A percentile compares a stretch with the other conserved stretches of the same genome.
These are phyloP conservation scores for Emericellopsis terricola DNA, from an alignment of 495 filamentous ascomycete genomes.

Conservation along the genomic window DNA sequence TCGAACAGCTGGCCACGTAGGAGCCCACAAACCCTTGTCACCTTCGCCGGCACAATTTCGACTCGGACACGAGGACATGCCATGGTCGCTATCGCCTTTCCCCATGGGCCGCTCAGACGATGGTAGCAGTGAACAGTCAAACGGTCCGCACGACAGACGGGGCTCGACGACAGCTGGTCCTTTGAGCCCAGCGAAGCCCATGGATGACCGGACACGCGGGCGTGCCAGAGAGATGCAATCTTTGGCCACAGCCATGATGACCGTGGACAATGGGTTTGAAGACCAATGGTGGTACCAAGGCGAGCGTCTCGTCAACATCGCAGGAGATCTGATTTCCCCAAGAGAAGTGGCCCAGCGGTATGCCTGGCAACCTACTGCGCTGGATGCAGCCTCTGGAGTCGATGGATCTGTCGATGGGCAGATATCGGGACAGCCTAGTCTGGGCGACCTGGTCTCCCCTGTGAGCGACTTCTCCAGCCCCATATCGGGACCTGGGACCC, in stretches of 20 bases:
- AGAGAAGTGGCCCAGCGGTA: neutral
- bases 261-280: slow-evolving; percentile 34
- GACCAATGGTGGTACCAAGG: slow-evolving; percentile 33
- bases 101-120: slow-evolving; percentile 8
- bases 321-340: neutral
- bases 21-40: slow-evolving; percentile 18
- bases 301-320: slow-evolving; percentile 6
- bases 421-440: neutral
- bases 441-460: neutral
- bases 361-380: neutral
- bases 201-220: slow-evolving; percentile 11
- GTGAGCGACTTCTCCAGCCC: neutral
- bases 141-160: slow-evolving; percentile 5
- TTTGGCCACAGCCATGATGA: slow-evolving; percentile 34
- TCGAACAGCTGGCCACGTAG: neutral
- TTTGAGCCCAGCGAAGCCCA: slow-evolving; percentile 1
- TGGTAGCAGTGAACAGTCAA: no score
- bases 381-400: neutral
- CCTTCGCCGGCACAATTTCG: slow-evolving; percentile 21
- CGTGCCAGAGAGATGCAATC: slow-evolving; percentile 10
- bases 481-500: no score
- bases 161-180: slow-evolving; percentile 8
- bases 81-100: slow-evolving; percentile 22
- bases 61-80: slow-evolving; percentile 23
- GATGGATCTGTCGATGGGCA: neutral